Percentiles rank a stretch among this genome's conserved stretches.
Evolutionary conservation across 176 grass and related monocot species (phyloP).

Genomic region (Phyllostachys edulis): DNA sequence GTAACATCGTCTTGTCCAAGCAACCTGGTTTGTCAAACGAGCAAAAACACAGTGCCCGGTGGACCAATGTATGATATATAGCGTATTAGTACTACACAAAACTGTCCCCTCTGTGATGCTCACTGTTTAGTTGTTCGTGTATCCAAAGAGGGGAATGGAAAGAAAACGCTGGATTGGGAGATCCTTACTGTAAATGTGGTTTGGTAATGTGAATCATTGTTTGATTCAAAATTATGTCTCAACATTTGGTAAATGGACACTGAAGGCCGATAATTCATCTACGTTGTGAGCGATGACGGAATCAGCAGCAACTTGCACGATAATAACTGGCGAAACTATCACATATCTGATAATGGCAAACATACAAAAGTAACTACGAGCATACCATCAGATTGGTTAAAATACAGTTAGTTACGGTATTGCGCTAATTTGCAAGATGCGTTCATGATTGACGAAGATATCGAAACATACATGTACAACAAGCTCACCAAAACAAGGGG

Average conservation of each 20-base stretch:
- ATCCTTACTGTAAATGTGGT: constrained; percentile 41
- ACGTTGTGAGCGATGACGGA: background rate
- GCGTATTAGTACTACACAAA: background rate
- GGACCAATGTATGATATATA: constrained; percentile 14
- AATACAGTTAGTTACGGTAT: background rate
- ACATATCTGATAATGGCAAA: background rate
- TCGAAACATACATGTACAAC: constrained; percentile 1
- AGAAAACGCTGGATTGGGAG: background rate
- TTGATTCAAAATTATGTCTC: background rate
- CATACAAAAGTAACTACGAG: background rate
- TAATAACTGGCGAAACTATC: background rate
- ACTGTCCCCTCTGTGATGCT: background rate
- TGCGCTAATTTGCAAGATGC: background rate
- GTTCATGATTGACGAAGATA: background rate
- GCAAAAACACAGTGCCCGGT: constrained; percentile 40
- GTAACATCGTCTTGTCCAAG: constrained; percentile 67
- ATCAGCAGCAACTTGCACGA: background rate
- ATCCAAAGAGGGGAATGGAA: background rate
- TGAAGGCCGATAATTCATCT: background rate
- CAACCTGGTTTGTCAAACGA: constrained; percentile 30
- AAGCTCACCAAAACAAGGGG: background rate
- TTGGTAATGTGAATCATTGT: constrained; percentile 25
- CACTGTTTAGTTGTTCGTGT: background rate
- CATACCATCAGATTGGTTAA: background rate
- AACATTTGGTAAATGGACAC: background rate